Evolutionary conservation across 306 rosid genomes (phyloP), one percentile per base, ranked within the genome.

Genomic region (Senna tora): DNA sequence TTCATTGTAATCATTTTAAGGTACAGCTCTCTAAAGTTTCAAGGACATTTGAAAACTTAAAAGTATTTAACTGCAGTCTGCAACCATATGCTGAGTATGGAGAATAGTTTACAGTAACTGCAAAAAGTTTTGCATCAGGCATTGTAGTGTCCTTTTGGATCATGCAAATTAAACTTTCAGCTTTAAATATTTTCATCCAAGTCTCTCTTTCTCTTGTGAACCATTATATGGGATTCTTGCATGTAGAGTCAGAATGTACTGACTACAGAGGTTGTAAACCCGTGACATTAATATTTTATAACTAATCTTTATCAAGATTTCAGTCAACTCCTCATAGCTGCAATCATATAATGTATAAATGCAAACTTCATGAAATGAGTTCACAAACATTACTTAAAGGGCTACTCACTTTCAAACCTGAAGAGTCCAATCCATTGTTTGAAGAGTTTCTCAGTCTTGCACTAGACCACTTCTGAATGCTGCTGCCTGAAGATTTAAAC

Each of bases 351-450:
- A 7, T 9, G 25, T 36, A n/a, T 36, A 36, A 60, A 36, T 60
- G 67, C 30, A 19, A 36, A 60, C 9, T 12, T 60, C 30, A 10
- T 2, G 67, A 16, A 36, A 36, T 36, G 67, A 47, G 67, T 36
- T 60, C 67, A 36, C 28, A 60, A 36, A 14, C 5, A 36, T 60
- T 9, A 21, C 67, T 59, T 21, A 20, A 63, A 74, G 57, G 41
- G 67, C 15, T 78, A 87, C 84, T 64, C 73, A 87, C 89, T 55
- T 43, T 67, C 70, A 75, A 63, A 50, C 54, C 55, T 51, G 73
- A 59, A 77, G 74, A 43, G 30, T 77, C 73, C 14, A 20, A 77
- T 73, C 71, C 78, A 58, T 20, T 22, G 55, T 52, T 62, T 56
- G 64, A 42, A 30, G 73, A 73, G 58, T 52, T 70, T 69, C 59